Evolutionary conservation across 371 early-diverging fungal genomes (phyloP).

Genomic region (Parasitella parasitica): DNA sequence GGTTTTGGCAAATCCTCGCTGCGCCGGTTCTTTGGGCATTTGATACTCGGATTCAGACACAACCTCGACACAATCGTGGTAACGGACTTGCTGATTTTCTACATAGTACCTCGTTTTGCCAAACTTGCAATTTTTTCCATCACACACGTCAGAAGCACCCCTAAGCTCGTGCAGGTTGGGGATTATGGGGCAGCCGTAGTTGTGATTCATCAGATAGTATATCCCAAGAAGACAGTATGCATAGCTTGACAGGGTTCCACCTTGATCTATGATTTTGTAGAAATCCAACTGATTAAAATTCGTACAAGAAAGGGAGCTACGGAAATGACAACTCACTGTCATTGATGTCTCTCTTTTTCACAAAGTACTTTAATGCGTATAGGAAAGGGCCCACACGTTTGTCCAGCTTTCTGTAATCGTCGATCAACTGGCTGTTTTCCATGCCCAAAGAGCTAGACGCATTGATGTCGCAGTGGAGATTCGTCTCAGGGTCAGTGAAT

Average conservation of each 20-base stretch:
- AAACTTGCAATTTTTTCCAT: background rate
- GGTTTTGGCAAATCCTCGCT: background rate
- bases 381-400: conserved; percentile 54
- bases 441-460: conserved; percentile 56
- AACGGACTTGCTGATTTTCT: background rate
- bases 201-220: conserved; percentile 12
- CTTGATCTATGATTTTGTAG: background rate
- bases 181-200: conserved; percentile 2
- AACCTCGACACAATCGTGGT: background rate
- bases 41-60: background rate
- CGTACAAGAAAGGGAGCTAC: background rate
- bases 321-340: conserved; percentile 24
- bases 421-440: conserved; percentile 57
- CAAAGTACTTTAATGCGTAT: conserved; percentile 56
- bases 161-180: conserved; percentile 10
- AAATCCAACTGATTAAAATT: no score
- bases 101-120: background rate
- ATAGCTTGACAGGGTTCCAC: conserved; percentile 16
- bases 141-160: background rate
- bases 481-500: conserved; percentile 57
- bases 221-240: conserved; percentile 17
- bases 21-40: background rate
- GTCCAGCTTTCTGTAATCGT: conserved; percentile 54
- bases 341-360: conserved; percentile 49
- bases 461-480: conserved; percentile 54